Percentiles rank a stretch among this genome's conserved stretches.
Conservation (phyloP, 352 stramenopile genomes). For the Halophytophthora polymorphica region DNA sequence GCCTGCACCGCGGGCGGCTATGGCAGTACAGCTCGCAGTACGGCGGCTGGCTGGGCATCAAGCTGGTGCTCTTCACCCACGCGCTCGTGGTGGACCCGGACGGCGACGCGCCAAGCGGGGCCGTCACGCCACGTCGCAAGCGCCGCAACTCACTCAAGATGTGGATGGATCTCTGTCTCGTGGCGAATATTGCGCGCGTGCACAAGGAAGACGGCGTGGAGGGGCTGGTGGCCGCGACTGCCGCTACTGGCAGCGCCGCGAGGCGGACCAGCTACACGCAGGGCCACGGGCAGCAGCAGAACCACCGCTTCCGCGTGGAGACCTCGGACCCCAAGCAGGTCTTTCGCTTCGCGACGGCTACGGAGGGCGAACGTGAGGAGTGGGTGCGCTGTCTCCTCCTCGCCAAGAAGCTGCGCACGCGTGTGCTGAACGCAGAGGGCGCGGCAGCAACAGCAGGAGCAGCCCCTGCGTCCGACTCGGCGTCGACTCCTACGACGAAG, state of each 20-base stretch:
- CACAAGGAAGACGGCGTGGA: conserved; percentile 25
- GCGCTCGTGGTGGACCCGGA: conserved; percentile 53
- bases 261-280: conserved; percentile 12
- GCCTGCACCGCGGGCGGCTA: conserved; percentile 35
- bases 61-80: conserved; percentile 42
- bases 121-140: conserved; percentile 34
- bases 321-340: conserved; percentile 26
- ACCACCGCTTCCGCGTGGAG: conserved; percentile 34
- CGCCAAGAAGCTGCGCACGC: conserved; percentile 29
- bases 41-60: conserved; percentile 44
- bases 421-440: conserved; percentile 8
- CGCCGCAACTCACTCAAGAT: conserved; percentile 44
- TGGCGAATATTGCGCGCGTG: conserved; percentile 27
- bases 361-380: conserved; percentile 34
- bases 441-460: conserved; percentile 6
- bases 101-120: conserved; percentile 20
- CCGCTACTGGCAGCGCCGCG: conserved; percentile 7
- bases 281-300: conserved; percentile 7
- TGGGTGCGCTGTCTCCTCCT: conserved; percentile 42
- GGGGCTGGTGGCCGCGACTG: conserved; percentile 2
- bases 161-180: conserved; percentile 47
- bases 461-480: no score
- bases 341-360: conserved; percentile 39
- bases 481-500: no score
- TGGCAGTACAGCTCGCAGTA: conserved; percentile 54